phyloP scores from a whole-genome alignment of 306 rosid genomes.

The Cicer yamashitae region DNA sequence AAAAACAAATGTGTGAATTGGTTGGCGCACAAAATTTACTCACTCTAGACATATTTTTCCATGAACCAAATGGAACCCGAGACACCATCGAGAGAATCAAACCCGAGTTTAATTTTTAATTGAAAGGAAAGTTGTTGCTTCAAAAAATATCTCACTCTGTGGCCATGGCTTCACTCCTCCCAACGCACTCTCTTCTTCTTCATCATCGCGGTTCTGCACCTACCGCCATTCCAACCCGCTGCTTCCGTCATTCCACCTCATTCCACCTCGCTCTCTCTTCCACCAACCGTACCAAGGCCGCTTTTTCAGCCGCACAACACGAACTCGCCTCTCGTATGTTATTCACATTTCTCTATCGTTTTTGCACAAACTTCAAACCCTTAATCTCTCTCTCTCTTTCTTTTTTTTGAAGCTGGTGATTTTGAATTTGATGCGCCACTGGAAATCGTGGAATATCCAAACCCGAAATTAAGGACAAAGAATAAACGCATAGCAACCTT shows the following conservation, averaged over 20 bases:
- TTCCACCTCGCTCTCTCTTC: conserved; percentile 38
- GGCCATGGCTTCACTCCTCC: conserved; percentile 60
- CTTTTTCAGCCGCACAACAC: conserved; percentile 56
- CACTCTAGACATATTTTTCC: too few species aligned
- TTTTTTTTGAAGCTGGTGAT: conserved; percentile 58
- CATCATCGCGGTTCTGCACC: conserved; percentile 34
- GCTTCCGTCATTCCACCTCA: conserved; percentile 39
- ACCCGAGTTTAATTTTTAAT: too few species aligned
- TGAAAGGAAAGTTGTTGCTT: too few species aligned
- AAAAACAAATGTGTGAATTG: too few species aligned
- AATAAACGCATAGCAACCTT: conserved; percentile 73
- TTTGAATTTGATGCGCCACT: conserved; percentile 75
- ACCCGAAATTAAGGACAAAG: conserved; percentile 72
- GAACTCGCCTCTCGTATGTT: conserved; percentile 73
- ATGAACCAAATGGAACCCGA: too few species aligned
- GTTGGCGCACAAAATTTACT: too few species aligned
- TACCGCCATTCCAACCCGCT: conserved; percentile 48
- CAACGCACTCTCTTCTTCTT: conserved; percentile 32
- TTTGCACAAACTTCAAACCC: not conserved
- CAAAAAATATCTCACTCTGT: not conserved
- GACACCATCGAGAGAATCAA: too few species aligned
- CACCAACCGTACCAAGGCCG: conserved; percentile 49
- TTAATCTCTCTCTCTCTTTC: not conserved
- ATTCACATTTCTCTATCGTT: not conserved
- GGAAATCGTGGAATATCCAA: conserved; percentile 75